Percentiles rank a stretch among this genome's conserved stretches.
These are phyloP conservation scores for Ascochyta koolunga DNA, from an alignment of 2,329 filamentous ascomycete species.

Conservation along the genomic window DNA sequence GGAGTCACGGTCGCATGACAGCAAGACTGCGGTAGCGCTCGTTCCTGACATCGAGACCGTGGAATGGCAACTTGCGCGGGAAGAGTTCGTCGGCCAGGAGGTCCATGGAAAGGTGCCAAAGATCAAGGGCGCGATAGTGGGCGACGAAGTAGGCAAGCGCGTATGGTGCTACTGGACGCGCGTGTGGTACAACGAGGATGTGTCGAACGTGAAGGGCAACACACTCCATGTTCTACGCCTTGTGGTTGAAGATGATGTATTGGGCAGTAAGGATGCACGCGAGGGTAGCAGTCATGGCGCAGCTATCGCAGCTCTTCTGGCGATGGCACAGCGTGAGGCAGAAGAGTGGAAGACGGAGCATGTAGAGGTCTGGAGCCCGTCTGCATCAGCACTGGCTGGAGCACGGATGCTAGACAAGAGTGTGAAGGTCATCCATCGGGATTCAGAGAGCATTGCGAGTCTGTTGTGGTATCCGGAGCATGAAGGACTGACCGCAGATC, in stretches of 20 bases:
- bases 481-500: constrained; percentile 52
- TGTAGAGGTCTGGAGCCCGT: constrained; percentile 86
- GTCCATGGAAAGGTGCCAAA: constrained; percentile 64
- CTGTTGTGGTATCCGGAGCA: constrained; percentile 68
- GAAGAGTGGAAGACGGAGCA: constrained; percentile 70
- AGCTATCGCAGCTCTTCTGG: constrained; percentile 67
- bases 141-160: constrained; percentile 56
- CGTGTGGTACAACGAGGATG: constrained; percentile 64
- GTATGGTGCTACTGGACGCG: constrained; percentile 78
- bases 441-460: constrained; percentile 72
- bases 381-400: constrained; percentile 54
- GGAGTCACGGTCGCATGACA: constrained; percentile 43
- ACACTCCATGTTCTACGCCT: constrained; percentile 72
- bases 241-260: constrained; percentile 65
- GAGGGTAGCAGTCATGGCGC: constrained; percentile 14
- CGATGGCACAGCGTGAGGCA: constrained; percentile 73
- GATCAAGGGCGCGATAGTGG: constrained; percentile 74
- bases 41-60: constrained; percentile 71
- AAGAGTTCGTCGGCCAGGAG: constrained; percentile 75
- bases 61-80: constrained; percentile 79
- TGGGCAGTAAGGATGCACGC: constrained; percentile 17
- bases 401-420: constrained; percentile 54
- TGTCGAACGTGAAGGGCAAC: constrained; percentile 64
- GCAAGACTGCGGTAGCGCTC: constrained; percentile 66
- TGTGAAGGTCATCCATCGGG: constrained; percentile 61